Base-by-base conservation (phyloP, 2,329 filamentous ascomycete genomes). In the Chalaropsis thielavioides region DNA sequence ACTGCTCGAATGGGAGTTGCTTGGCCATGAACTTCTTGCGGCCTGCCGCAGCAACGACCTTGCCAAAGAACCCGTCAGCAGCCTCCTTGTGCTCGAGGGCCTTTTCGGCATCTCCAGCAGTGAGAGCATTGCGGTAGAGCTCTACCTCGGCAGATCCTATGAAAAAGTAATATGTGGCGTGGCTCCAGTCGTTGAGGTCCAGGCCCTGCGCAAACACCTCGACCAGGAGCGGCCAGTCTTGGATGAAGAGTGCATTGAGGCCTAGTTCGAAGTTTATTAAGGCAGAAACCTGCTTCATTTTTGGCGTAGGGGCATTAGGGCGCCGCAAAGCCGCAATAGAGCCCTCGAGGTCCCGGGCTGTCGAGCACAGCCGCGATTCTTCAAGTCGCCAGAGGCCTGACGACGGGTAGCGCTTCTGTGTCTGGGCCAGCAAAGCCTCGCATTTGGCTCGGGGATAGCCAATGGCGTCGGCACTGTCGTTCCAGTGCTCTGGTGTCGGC, bases 21-120 rank as follows among this genome's bases (percentile, higher is more conserved):
- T 87, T 84, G 0, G 90, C 88, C 87, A 97, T 89, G 74, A 99
- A 90, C 49, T 84, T 85, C 76, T 95, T 96, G 76, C 89, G 91
- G 46, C 92, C 92, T 0, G 88, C 86, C 61, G 89, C 80, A 0
- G 83, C 80, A 0, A 89, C 87, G 0, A 87, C 89, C 71, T 86
- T 88, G 49, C 83, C 80, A 69, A 96, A 79, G 61, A 87, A 81
- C 65, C 88, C 82, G 62, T 86, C 84, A 0, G 91, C 88, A 67
- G 81, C 80, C 64, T 77, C 75, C 69, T 86, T 88, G 69, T 86
- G 81, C 54, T 76, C 73, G 10, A 76, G 74, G 0, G 85, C 84
- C 54, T 81, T 75, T 0, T 73, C 75, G 60, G 78, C 71, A 40
- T 68, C 69, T 13, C 69, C 68, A 31, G 67, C 61, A 59, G 41